Evolutionary conservation across 768 basidiomycete species (phyloP), one percentile per base, ranked within the genome.

Genomic region (Xanthoconium stramineum): DNA sequence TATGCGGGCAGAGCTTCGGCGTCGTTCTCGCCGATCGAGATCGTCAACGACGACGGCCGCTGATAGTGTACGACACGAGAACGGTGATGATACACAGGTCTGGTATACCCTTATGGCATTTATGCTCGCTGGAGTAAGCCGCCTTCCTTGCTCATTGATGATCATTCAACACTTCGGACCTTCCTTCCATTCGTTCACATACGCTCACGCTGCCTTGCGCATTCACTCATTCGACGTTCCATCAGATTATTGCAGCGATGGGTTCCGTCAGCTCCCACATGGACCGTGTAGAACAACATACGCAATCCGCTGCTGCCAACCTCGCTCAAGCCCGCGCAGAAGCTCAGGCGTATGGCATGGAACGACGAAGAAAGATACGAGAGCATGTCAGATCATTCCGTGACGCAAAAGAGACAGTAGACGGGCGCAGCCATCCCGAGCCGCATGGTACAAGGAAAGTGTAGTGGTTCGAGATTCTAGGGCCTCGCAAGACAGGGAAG

Each of bases 321-420:
- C 78, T 89, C 19, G 77, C 82, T 0, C 76, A 81, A 55, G 88
- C 85, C 5, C 77, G 83, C 17, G 65, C 68, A 14, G 86, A 86
- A 36, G 84, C 85, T 8, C 71, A 74, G 42, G 76, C 82, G 58
- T 67, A 79, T 39, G 86, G 87, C 1, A 75, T 74, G 39, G 78
- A 81, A 58, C 71, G 85, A 49, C 75, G 84, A 47, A 71, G 69
- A 43, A 78, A 77, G 53, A 77, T 88, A 56, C 73, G 76, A 33
- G 74, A 76, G 56, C 76, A 79, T 5, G 83, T 83, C 15, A 69
- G 64, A 54, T 77, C 45, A 6, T 57, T 55, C 28, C 55, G 42
- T 28, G 65, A 79, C 51, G 28, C 14, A 36, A 39, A 15, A 32
- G 53, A 54, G 46, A 40, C 19, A 3, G 20, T 8, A 24, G 17